Base-by-base conservation (phyloP, 1,139 yeast species). In the Saccharomyces hybrid region DNA sequence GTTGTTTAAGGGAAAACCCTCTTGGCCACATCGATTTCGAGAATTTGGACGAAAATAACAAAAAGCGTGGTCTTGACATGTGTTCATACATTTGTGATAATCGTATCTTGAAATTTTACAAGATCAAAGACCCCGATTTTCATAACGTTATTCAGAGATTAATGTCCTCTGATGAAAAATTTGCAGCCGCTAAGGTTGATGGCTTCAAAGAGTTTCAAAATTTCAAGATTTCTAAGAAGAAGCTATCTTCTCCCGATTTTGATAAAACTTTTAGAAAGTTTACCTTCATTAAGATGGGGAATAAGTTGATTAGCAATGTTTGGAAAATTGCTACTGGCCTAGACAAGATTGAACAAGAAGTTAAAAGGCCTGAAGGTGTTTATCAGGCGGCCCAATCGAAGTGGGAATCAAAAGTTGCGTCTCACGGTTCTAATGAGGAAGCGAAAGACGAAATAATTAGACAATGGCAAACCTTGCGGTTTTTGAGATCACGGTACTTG, bases 321-420 rank as follows among this genome's bases (percentile, higher is more conserved):
- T 68, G 72, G 72, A 68, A 68, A 48, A 61, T 62, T 3, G 54
- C 56, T 7, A 63, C 65, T 25, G 71, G 70, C 2, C 52, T 68
- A 9, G 63, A 62, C 26, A 48, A 54, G 9, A 58, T 64, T n/a
- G 49, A 54, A 27, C 52, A 46, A 4, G 51, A 50, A 29, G 47
- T 54, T 2, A 47, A 31, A 5, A 55, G 56, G 49, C 61, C 68
- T 3, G 47, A 57, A 32, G 60, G 50, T 7, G 13, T 63, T 7
- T 65, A 58, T 47, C 55, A 56, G 1, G 49, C 54, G 11, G 49
- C 67, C 31, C 52, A 52, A 32, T 49, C 44, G 16, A 53, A 49
- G 9, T 52, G 42, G 49, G 23, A 46, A 25, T n/a, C 41, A 25
- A 51, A 49, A 34, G 19, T 34, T 16, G 46, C 51, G 5, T 44